Evolutionary conservation across 169 alveolate genomes (phyloP).

Genomic region (Eimeria maxima): DNA sequence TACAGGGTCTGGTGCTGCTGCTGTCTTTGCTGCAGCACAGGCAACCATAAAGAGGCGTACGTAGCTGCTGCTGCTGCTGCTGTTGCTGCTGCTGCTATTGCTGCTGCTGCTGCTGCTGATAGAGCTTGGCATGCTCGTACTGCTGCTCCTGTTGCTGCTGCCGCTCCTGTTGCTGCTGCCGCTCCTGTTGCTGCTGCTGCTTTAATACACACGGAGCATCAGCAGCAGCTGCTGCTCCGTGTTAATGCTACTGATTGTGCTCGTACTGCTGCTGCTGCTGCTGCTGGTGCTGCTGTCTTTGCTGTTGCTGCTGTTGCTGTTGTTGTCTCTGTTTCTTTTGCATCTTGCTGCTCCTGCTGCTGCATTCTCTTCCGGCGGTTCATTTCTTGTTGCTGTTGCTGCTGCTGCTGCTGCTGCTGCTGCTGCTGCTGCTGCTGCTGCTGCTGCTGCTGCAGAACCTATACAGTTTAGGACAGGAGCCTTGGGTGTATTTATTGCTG

Average conservation of each 20-base stretch:
- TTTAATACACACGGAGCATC: background rate
- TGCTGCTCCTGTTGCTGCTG: background rate
- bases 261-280: background rate
- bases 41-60: background rate
- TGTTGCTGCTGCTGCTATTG: background rate
- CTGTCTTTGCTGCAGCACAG: background rate
- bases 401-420: background rate
- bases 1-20: background rate
- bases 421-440: background rate
- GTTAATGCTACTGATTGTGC: background rate
- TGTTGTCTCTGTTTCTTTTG: background rate
- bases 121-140: too few species aligned
- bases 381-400: conserved; percentile 12
- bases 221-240: background rate
- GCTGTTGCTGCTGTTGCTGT: background rate
- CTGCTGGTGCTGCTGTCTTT: background rate
- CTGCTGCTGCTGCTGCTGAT: conserved; percentile 1
- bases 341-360: conserved; percentile 20
- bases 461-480: background rate
- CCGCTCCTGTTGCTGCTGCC: conserved; percentile 7
- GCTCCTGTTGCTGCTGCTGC: conserved; percentile 3
- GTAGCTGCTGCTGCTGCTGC: background rate
- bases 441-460: background rate
- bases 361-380: conserved; percentile 21
- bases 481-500: background rate